phyloP scores from a whole-genome alignment of 805 yeast species.

The Wickerhamiella nectarea region DNA sequence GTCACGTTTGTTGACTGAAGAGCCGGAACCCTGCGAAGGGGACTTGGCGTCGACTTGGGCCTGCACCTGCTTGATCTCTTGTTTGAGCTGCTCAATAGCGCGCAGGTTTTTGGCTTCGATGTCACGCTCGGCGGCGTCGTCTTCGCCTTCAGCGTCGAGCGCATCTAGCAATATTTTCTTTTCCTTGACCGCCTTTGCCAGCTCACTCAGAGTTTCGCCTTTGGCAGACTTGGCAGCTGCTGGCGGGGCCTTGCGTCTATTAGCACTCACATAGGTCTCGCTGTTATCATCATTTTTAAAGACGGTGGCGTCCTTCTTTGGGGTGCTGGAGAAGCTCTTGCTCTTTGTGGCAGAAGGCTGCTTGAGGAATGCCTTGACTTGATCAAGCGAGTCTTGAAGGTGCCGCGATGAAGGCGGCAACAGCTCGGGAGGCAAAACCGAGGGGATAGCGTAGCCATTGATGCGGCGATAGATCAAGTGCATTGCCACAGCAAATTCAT shows the following conservation, averaged over 20 bases:
- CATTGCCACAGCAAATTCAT: constrained; percentile 94
- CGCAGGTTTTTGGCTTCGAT: constrained; percentile 31
- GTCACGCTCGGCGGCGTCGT: constrained; percentile 27
- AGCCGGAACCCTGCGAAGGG: constrained; percentile 16
- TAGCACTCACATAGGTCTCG: constrained; percentile 45
- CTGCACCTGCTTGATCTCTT: constrained; percentile 39
- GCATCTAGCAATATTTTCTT: constrained; percentile 60
- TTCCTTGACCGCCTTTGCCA: constrained; percentile 56
- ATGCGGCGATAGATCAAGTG: constrained; percentile 83
- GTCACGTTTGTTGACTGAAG: constrained; percentile 33
- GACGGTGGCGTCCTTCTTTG: constrained; percentile 37
- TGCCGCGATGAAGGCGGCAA: constrained; percentile 75
- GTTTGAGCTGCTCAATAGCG: constrained; percentile 53
- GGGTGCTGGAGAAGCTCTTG: constrained; percentile 22
- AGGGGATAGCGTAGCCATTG: constrained; percentile 79
- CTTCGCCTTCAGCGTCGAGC: constrained; percentile 45
- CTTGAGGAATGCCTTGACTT: constrained; percentile 53
- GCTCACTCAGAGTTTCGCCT: constrained; percentile 21
- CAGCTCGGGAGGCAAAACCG: constrained; percentile 71
- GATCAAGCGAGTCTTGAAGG: constrained; percentile 54
- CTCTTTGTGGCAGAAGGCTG: constrained; percentile 22
- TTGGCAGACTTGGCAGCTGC: too few relatives aligned
- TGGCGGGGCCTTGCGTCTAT: constrained; percentile 40
- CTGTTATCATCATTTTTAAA: constrained; percentile 64
- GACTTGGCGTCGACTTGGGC: constrained; percentile 21